Base-by-base conservation (phyloP, 2,329 filamentous ascomycete genomes). In the Seiridium cupressi region DNA sequence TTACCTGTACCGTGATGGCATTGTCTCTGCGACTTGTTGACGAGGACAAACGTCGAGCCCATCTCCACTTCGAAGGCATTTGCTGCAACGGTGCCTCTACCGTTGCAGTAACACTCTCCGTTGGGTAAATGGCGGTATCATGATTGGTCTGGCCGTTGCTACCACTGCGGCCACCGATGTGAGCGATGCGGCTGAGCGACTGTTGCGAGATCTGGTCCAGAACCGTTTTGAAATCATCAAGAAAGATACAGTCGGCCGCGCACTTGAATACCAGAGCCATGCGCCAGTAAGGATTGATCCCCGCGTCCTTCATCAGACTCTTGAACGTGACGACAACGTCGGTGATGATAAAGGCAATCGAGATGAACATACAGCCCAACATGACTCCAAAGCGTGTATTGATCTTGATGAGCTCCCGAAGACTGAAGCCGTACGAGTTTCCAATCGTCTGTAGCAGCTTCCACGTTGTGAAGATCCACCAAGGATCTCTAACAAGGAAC, bases 141-240 rank as follows among this genome's bases (percentile, higher is more conserved):
- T 49, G 26, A 26, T 53, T 53, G 32, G 49, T 53, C 11, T 35
- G 49, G 11, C 49, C 49, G 35, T 40, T 34, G 49, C 35, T 53
- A n/a, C 35, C 31, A 11, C 31, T 34, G 47, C 18, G 18, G 5
- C 34, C 18, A 7, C 31, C 34, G 1, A 26, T 26, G 18, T 53
- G 49, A 3, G 32, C 34, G 13, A 53, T 35, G 31, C 49, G 49
- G 49, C 49, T 53, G 49, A 53, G 49, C 49, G 49, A 53, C 35
- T 53, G 49, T 7, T 53, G 49, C 3, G 49, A 53, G 34, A 53
- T 53, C 13, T 53, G 58, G n/a, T 82, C 79, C 4, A 82, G 69
- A 0, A 78, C 79, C 3, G 85, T 87, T 67, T 89, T 89, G 79
- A 89, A 89, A 66, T 89, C 87, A 66, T 89, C 87, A 9, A 89